Evolutionary conservation across 495 filamentous ascomycete species (phyloP).

Genomic region (Sabuloglossum arenarium): DNA sequence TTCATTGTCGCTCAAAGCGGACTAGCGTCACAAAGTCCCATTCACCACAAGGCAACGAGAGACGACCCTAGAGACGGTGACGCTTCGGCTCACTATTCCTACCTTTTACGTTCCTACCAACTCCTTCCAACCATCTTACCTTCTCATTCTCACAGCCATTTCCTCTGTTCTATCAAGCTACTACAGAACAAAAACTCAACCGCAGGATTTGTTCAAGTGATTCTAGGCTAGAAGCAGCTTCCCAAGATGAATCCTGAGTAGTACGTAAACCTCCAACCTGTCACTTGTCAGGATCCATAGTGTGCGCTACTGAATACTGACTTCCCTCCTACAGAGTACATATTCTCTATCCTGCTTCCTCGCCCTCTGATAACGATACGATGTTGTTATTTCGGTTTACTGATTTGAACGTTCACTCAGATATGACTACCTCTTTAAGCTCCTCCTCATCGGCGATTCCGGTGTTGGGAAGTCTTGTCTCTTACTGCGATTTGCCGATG

Average conservation of each 20-base stretch:
- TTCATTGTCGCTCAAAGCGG: neutral
- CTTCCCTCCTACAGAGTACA: neutral
- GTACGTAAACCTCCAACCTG: slow-evolving; percentile 3
- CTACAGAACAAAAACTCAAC: neutral
- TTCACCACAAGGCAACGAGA: neutral
- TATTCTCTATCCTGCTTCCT: neutral
- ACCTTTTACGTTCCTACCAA: neutral
- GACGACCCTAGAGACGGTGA: neutral
- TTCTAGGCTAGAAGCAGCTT: neutral
- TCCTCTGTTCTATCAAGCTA: neutral
- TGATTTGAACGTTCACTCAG: slow-evolving; percentile 23
- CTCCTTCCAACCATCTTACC: neutral
- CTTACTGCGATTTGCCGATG: slow-evolving; percentile 91
- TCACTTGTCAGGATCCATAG: neutral
- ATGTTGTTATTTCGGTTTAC: neutral
- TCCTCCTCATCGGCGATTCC: slow-evolving; percentile 98
- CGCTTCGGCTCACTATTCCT: neutral
- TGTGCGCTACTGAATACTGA: neutral
- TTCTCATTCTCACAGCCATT: neutral
- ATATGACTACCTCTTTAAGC: slow-evolving; percentile 99
- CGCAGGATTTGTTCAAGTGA: neutral
- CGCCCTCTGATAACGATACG: neutral
- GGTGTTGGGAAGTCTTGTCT: slow-evolving; percentile 99
- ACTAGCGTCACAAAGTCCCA: neutral
- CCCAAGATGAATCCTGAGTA: slow-evolving; percentile 7